Conservation (phyloP, 306 rosid species). For the Begonia peltatifolia region DNA sequence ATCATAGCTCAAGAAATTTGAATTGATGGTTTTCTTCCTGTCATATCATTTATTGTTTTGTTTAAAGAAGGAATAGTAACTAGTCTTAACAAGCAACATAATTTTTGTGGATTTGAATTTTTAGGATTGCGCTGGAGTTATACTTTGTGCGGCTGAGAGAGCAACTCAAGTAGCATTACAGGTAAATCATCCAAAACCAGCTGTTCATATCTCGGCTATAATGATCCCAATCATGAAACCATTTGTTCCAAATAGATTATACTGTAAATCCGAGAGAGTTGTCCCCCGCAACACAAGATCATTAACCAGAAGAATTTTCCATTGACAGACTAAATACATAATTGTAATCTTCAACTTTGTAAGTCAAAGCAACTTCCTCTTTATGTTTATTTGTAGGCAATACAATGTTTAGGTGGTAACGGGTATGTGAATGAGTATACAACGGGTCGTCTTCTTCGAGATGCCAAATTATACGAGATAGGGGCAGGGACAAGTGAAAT, state of each 20-base stretch:
- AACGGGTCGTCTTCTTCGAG: slow-evolving; percentile 79
- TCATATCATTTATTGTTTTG: too few species aligned
- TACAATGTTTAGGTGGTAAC: slow-evolving; percentile 89
- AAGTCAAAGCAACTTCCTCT: background rate
- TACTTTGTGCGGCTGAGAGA: slow-evolving; percentile 80
- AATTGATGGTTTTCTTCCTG: too few species aligned
- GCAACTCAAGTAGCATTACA: slow-evolving; percentile 93
- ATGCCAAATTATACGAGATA: slow-evolving; percentile 76
- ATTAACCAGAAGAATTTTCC: too few species aligned
- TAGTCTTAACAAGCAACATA: too few species aligned
- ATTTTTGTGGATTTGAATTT: slow-evolving; percentile 13
- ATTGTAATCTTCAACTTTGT: background rate
- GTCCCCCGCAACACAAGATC: too few species aligned
- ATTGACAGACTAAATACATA: background rate
- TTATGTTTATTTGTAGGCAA: slow-evolving; percentile 40
- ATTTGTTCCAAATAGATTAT: too few species aligned
- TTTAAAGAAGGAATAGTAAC: too few species aligned
- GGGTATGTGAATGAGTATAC: slow-evolving; percentile 88
- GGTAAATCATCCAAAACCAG: slow-evolving; percentile 20
- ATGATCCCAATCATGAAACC: too few species aligned
- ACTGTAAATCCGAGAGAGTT: too few species aligned
- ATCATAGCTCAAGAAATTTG: too few species aligned
- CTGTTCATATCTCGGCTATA: too few species aligned
- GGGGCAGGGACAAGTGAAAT: slow-evolving; percentile 93
- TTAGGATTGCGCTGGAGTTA: slow-evolving; percentile 97